phyloP scores from a whole-genome alignment of 2,329 filamentous ascomycete genomes.

The Canariomyces notabilis region DNA sequence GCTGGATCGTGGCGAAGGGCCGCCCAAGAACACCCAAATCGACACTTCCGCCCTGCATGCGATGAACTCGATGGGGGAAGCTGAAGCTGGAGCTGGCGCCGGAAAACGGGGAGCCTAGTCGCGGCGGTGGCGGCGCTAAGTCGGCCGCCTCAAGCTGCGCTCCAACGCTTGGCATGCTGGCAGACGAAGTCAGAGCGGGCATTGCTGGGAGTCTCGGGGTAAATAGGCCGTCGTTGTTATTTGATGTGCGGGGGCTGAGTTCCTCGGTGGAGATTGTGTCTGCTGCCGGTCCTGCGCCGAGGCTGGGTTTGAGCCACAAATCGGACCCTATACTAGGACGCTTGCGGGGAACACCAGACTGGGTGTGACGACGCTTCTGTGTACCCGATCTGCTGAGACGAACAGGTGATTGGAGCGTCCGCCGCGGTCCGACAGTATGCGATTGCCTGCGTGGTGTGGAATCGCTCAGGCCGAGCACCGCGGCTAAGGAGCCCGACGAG shows the following conservation, averaged over 20 bases:
- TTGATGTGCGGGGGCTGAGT: slow-evolving; percentile 30
- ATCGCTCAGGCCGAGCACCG: slow-evolving; percentile 33
- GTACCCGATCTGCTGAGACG: slow-evolving; percentile 50
- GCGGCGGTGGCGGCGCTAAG: slow-evolving; percentile 36
- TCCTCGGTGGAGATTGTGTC: slow-evolving; percentile 12
- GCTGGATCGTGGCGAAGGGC: slow-evolving; percentile 55
- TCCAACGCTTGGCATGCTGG: slow-evolving; percentile 27
- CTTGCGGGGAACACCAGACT: slow-evolving; percentile 47
- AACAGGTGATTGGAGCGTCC: slow-evolving; percentile 49
- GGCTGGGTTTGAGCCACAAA: slow-evolving; percentile 46
- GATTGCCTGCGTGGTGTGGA: slow-evolving; percentile 38
- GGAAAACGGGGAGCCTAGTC: slow-evolving; percentile 57
- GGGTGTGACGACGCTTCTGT: slow-evolving; percentile 51
- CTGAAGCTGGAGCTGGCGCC: slow-evolving; percentile 49
- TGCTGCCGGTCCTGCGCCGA: slow-evolving; percentile 19
- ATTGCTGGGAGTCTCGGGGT: slow-evolving; percentile 35
- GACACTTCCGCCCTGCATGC: slow-evolving; percentile 38
- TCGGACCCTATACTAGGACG: slow-evolving; percentile 52
- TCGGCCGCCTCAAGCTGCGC: slow-evolving; percentile 27
- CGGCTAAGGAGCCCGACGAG: slow-evolving; percentile 47
- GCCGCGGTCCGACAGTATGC: slow-evolving; percentile 46
- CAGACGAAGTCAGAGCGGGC: slow-evolving; percentile 22
- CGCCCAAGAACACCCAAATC: slow-evolving; percentile 42
- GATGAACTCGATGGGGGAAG: slow-evolving; percentile 51
- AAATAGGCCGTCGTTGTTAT: slow-evolving; percentile 35